These are phyloP conservation scores for Hordeum marinum DNA, from an alignment of 176 grass and related monocot species.

Conservation along the genomic window DNA sequence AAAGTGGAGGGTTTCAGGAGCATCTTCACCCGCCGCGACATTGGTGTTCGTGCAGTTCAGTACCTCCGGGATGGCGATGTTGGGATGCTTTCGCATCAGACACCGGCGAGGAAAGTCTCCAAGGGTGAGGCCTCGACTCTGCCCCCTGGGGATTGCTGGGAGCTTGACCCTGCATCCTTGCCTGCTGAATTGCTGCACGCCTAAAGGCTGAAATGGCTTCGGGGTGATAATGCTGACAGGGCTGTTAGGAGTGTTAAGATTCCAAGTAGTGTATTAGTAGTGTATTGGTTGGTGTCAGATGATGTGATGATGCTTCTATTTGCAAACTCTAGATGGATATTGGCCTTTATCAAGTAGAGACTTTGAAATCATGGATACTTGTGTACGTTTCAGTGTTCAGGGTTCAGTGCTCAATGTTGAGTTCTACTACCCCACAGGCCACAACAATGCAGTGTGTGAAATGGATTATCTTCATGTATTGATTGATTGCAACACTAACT, in stretches of 20 bases:
- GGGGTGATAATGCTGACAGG: neutral
- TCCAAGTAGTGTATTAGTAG: neutral
- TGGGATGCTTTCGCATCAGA: slow-evolving; percentile 64
- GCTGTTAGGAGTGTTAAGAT: slow-evolving; percentile 19
- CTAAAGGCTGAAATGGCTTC: neutral
- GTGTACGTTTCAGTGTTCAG: neutral
- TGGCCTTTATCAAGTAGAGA: slow-evolving; percentile 12
- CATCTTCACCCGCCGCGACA: slow-evolving; percentile 59
- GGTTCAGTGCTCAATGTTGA: neutral
- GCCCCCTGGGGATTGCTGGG: slow-evolving; percentile 67
- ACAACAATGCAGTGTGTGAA: neutral
- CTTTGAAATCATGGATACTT: neutral
- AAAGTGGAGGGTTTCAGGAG: slow-evolving; percentile 78
- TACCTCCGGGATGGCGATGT: slow-evolving; percentile 44
- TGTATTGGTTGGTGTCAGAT: neutral
- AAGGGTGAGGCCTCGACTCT: slow-evolving; percentile 33
- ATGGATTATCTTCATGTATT: neutral
- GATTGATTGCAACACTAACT: neutral
- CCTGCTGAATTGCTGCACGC: slow-evolving; percentile 50
- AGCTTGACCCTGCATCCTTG: slow-evolving; percentile 86
- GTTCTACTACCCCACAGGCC: neutral
- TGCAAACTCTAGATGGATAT: neutral
- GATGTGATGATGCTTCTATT: neutral
- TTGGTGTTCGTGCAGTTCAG: slow-evolving; percentile 50
- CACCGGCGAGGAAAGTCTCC: slow-evolving; percentile 55